phyloP scores from a whole-genome alignment of 2,329 filamentous ascomycete genomes.

The Fusarium sp. region DNA sequence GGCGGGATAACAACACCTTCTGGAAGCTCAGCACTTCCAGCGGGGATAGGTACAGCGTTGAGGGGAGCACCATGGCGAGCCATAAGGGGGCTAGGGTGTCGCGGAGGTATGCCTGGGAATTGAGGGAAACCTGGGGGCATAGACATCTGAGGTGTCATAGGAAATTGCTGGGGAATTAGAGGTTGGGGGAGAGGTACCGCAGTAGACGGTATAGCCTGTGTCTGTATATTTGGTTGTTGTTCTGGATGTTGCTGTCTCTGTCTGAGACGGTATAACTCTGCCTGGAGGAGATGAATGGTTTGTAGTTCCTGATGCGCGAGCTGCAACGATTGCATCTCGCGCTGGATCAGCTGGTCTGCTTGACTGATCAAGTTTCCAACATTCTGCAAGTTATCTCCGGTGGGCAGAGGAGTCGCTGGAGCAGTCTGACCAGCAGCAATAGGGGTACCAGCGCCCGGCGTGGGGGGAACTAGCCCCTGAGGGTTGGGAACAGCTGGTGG shows the following conservation, averaged over 20 bases:
- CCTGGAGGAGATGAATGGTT: constrained; percentile 73
- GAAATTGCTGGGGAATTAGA: constrained; percentile 28
- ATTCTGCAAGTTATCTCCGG: constrained; percentile 53
- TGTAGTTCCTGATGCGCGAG: constrained; percentile 75
- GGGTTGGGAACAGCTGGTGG: constrained; percentile 48
- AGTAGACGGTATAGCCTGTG: constrained; percentile 24
- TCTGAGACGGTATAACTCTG: constrained; percentile 75
- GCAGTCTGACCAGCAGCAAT: constrained; percentile 27
- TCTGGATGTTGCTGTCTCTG: constrained; percentile 57
- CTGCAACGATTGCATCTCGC: constrained; percentile 73
- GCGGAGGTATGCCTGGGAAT: constrained; percentile 48
- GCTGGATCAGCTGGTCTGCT: constrained; percentile 75
- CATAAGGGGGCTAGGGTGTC: constrained; percentile 56
- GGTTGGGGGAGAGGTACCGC: constrained; percentile 17
- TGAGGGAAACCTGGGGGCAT: constrained; percentile 32
- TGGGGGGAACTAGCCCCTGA: constrained; percentile 37
- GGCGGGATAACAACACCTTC: constrained; percentile 72
- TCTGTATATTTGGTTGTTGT: constrained; percentile 37
- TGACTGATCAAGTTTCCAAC: constrained; percentile 72
- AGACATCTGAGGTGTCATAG: constrained; percentile 31
- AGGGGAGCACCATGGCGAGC: constrained; percentile 61
- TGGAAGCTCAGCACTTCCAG: constrained; percentile 71
- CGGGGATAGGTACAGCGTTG: constrained; percentile 64
- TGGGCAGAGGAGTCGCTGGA: constrained; percentile 33
- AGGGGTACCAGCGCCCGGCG: constrained; percentile 32